These are phyloP conservation scores for Nemophila menziesii DNA, from an alignment of 257 asterid species.

Conservation along the genomic window DNA sequence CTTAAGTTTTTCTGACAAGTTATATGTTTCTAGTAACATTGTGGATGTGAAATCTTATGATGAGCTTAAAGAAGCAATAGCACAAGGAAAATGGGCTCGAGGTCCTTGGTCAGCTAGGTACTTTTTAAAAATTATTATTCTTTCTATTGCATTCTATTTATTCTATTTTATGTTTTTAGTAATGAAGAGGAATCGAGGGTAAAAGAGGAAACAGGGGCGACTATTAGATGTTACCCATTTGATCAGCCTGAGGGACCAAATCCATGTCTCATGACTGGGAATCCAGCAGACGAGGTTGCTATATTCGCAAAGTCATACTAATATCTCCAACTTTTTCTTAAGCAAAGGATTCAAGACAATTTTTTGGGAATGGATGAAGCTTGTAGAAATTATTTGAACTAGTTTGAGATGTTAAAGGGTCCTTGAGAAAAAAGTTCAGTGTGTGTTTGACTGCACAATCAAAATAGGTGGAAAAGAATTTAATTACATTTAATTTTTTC, in stretches of 20 bases:
- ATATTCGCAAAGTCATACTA: constrained; percentile 89
- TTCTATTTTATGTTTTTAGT: constrained; percentile 14
- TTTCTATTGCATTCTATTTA: neutral
- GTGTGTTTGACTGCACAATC: no score
- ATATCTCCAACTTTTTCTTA: neutral
- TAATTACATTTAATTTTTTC: no score
- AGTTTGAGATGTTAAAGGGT: no score
- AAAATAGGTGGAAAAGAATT: no score
- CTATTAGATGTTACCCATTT: constrained; percentile 82
- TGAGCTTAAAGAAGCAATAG: constrained; percentile 89
- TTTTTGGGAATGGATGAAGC: no score
- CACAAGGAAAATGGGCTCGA: constrained; percentile 95
- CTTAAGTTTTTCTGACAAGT: constrained; percentile 13
- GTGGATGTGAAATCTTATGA: constrained; percentile 72
- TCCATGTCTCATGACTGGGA: constrained; percentile 83
- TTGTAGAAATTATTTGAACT: no score
- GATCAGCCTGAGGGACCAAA: constrained; percentile 71
- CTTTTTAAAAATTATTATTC: neutral
- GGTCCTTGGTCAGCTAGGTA: constrained; percentile 99
- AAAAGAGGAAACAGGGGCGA: constrained; percentile 96
- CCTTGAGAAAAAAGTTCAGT: no score
- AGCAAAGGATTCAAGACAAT: no score
- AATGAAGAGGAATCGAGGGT: constrained; percentile 69
- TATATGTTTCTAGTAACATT: constrained; percentile 50
- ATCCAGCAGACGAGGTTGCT: constrained; percentile 84